Base-by-base conservation (phyloP, 2,329 filamentous ascomycete genomes). In the Penicillium janthinellum region DNA sequence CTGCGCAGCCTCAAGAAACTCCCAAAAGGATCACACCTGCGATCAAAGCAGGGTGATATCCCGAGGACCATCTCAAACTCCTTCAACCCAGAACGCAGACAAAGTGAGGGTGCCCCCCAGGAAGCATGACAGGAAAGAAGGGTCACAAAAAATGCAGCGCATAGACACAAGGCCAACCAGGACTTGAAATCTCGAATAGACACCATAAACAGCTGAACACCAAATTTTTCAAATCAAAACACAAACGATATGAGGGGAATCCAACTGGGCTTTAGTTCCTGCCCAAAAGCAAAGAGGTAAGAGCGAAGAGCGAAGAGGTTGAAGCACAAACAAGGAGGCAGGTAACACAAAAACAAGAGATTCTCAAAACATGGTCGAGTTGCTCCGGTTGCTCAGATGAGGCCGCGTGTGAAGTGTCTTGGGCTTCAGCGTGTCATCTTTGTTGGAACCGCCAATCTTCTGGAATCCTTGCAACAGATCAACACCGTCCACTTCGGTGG, bases 391-490 rank as follows among this genome's bases (percentile, higher is more conserved):
- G 55, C 67, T 71, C 37, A 76, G 59, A 31, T 71, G 70, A 25
- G 71, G 70, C 64, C 74, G 71, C 28, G 73, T 54, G 50, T 69
- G 60, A 31, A 73, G 65, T 31, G 70, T 37, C 55, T 71, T 73
- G 7, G 68, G 63, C 49, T 71, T 71, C n/a, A 69, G 58, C 3
- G 66, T 49, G 22, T 74, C 74, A 8, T 78, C 74, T 58, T 73
- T 77, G 50, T 51, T 70, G 48, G 70, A 54, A 20, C 76, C 75
- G 52, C 77, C 78, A 62, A 81, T 81, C 61, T 80, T 81, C 57
- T 79, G 75, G 64, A 81, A 81, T 4, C 79, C 79, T 66, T 81
- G 78, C 44, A 80, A 60, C 35, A 81, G 74, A 66, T 81, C 79
- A 42, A 81, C 72, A 22, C 77, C 77, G 59, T 80, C 78, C 15